Percentiles rank a stretch among this genome's conserved stretches.
Conservation (phyloP, 2,329 filamentous ascomycete genomes). For the Monosporascus sp. region DNA sequence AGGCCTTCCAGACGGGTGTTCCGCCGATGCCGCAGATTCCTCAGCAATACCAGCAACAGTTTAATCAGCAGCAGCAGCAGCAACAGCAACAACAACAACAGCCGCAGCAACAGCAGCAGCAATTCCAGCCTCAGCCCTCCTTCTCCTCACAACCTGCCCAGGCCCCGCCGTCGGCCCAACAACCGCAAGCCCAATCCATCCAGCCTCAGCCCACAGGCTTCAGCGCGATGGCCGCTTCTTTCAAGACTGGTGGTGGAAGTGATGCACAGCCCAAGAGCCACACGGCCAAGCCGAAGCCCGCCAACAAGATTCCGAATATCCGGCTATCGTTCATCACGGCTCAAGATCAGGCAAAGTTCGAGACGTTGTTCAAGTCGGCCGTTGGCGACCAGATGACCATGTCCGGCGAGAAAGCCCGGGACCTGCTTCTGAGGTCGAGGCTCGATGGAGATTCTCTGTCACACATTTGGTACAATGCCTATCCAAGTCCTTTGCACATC, state of each 20-base stretch:
- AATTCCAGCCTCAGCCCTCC: slow-evolving; percentile 37
- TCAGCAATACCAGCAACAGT: slow-evolving; percentile 55
- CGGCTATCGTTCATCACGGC: slow-evolving; percentile 93
- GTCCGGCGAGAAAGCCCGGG: slow-evolving; percentile 87
- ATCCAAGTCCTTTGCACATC: neutral
- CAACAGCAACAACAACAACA: slow-evolving; percentile 39
- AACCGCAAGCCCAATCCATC: slow-evolving; percentile 53
- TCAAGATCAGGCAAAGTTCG: slow-evolving; percentile 91
- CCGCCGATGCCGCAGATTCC: slow-evolving; percentile 57
- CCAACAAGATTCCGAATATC: slow-evolving; percentile 85
- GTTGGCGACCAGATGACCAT: slow-evolving; percentile 83
- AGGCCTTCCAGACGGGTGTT: slow-evolving; percentile 54
- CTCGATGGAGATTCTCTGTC: slow-evolving; percentile 82
- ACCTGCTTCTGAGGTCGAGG: slow-evolving; percentile 82
- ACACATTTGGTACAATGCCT: slow-evolving; percentile 71
- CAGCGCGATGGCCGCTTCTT: slow-evolving; percentile 61
- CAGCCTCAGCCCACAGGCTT: slow-evolving; percentile 64
- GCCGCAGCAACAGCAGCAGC: slow-evolving; percentile 35
- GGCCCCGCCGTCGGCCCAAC: slow-evolving; percentile 36
- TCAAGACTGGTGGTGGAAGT: slow-evolving; percentile 46
- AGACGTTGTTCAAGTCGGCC: slow-evolving; percentile 94
- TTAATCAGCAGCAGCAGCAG: slow-evolving; percentile 47
- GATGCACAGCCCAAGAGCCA: slow-evolving; percentile 38
- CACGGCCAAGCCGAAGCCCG: slow-evolving; percentile 41
- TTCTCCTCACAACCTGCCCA: slow-evolving; percentile 47